These are phyloP conservation scores for Cenchrus americanus DNA, from an alignment of 176 grass and related monocot species.

Conservation along the genomic window DNA sequence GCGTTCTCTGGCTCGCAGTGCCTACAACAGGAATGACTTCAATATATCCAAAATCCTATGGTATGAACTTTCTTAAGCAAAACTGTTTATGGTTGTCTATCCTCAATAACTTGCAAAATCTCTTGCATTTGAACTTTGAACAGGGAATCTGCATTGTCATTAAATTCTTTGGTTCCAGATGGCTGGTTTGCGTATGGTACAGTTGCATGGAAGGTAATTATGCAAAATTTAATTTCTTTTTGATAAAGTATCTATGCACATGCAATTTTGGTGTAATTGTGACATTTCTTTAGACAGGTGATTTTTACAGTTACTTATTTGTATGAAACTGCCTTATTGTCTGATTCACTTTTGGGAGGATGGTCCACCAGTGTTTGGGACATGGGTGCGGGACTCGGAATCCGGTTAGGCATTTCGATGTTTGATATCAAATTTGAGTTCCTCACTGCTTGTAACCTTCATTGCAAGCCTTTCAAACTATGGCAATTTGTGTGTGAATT, in stretches of 20 bases:
- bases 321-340: not conserved
- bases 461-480: no score
- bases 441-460: no score
- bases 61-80: conserved; percentile 46
- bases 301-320: conserved; percentile 9
- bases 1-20: conserved; percentile 85
- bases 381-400: no score
- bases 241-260: not conserved
- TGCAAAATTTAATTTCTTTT: not conserved
- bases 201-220: conserved; percentile 83
- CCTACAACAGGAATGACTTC: conserved; percentile 86
- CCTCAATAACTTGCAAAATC: not conserved
- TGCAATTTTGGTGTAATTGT: not conserved
- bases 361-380: not conserved
- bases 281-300: not conserved
- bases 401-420: no score
- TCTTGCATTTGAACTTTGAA: conserved; percentile 31
- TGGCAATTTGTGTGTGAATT: no score
- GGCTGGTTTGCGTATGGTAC: conserved; percentile 96
- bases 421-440: no score
- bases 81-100: conserved; percentile 26
- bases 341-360: conserved; percentile 3
- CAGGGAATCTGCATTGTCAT: conserved; percentile 92
- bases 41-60: conserved; percentile 78
- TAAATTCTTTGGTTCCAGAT: conserved; percentile 94